Evolutionary conservation across 306 rosid genomes (phyloP).

Genomic region (Quercus engelmannii): DNA sequence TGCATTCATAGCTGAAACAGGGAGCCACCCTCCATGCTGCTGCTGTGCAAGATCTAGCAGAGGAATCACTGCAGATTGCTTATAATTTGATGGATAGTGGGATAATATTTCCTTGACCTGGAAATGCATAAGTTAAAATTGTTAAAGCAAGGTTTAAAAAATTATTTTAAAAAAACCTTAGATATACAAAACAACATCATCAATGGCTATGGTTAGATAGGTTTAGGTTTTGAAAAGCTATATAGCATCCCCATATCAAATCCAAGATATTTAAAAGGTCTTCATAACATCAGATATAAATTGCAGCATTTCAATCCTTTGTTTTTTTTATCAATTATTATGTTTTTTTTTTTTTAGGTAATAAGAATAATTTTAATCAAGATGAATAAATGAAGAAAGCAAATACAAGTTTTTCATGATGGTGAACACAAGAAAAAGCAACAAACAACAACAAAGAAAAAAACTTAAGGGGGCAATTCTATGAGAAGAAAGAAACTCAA

Average conservation of each 20-base stretch:
- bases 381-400: too few relatives aligned
- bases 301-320: neutral
- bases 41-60: conserved; percentile 98
- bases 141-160: neutral
- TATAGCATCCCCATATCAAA: neutral
- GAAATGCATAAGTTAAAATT: conserved; percentile 15
- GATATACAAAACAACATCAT: neutral
- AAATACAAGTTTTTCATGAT: too few relatives aligned
- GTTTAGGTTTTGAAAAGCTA: neutral
- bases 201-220: neutral
- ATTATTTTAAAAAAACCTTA: neutral
- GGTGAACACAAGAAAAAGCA: too few relatives aligned
- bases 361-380: too few relatives aligned
- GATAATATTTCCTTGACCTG: conserved; percentile 86
- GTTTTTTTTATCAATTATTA: neutral
- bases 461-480: too few relatives aligned
- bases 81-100: conserved; percentile 96
- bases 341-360: too few relatives aligned
- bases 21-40: conserved; percentile 99
- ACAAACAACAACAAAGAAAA: too few relatives aligned
- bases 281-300: neutral
- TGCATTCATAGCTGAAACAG: conserved; percentile 97
- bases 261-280: neutral
- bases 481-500: too few relatives aligned
- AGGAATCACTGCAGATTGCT: conserved; percentile 97